Evolutionary conservation across 805 yeast species (phyloP), one percentile per base, ranked within the genome.

Genomic region (Candida odintsovae): DNA sequence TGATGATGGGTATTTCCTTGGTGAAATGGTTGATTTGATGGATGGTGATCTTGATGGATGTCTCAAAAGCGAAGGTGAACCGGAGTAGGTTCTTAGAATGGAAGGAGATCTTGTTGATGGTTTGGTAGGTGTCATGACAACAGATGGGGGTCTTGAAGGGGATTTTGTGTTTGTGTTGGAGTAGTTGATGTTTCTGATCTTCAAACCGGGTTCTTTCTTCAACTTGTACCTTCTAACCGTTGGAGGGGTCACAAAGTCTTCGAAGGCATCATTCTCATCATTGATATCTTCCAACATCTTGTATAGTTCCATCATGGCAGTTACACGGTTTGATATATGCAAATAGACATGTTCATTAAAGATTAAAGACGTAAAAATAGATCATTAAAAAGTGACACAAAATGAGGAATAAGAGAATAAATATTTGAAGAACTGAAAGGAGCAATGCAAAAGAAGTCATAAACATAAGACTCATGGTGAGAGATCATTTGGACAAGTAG

Each of bases 401-500:
- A 33, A 33, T 11, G 20, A 6, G 15, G 8, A 33, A n/a, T 3
- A 15, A 31, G 19, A n/a, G 6, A n/a, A n/a, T n/a, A n/a, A n/a
- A n/a, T n/a, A n/a, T n/a, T n/a, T n/a, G 20, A 8, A 15, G 15
- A 16, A 16, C 8, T 33, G 20, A 33, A 33, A 33, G 20, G 5
- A 33, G 18, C 3, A 12, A 9, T 3, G 20, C 11, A 33, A 4
- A 33, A 18, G 16, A 16, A 16, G 36, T 33, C 18, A 6, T 33
- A 16, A 33, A 29, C 23, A 22, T 25, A 3, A n/a, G 20, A 16
- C 20, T 16, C 36, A 33, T 33, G n/a, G n/a, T 13, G 3, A 16
- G 5, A 4, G 11, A 43, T 26, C 43, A 45, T 37, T 47, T 49
- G 7, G 48, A 36, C 16, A 57, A 40, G 23, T 51, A 47, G 10